Conservation (phyloP, 2,329 filamentous ascomycete genomes). For the Xylaria sp. region DNA sequence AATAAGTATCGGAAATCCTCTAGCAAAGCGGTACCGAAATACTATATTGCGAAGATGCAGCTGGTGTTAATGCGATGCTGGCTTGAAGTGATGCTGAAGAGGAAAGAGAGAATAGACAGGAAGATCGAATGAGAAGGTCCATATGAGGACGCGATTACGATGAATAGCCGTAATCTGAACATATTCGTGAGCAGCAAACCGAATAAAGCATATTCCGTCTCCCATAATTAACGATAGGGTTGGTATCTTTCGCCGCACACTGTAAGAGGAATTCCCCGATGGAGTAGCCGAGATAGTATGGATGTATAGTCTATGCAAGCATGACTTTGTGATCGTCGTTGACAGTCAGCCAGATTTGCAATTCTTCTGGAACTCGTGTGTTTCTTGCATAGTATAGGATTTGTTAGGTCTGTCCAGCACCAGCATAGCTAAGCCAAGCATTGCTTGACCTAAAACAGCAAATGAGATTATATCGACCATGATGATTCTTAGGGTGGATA, state of each 20-base stretch:
- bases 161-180: no score
- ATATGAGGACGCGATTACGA: no score
- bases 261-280: background rate
- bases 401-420: background rate
- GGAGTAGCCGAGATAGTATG: background rate
- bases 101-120: background rate
- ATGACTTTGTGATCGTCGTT: background rate
- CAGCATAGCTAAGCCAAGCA: background rate
- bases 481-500: background rate
- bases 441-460: conserved; percentile 20
- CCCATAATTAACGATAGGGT: no score
- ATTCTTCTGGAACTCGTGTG: background rate
- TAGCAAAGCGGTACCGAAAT: background rate
- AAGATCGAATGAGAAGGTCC: no score
- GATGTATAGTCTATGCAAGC: background rate
- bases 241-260: background rate
- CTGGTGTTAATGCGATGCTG: background rate
- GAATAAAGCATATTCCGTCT: no score
- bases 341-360: background rate
- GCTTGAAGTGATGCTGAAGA: background rate
- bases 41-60: background rate
- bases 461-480: conserved; percentile 21
- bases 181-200: background rate
- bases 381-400: background rate
- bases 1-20: background rate